Conservation (phyloP, 1,139 yeast genomes). For the Lipomyces yarrowii region DNA sequence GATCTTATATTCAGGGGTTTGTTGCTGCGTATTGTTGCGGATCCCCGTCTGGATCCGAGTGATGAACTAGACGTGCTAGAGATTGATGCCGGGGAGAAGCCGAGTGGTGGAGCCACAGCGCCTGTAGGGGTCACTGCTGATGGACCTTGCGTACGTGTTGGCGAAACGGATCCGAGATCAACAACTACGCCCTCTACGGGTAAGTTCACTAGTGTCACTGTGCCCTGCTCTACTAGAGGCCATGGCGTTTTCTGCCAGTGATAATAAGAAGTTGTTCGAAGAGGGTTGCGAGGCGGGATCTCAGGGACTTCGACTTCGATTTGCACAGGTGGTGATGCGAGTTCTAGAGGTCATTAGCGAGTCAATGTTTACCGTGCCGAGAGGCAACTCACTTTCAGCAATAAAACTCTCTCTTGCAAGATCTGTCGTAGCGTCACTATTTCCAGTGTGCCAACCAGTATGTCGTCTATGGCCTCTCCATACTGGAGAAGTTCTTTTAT, state of each 20-base stretch:
- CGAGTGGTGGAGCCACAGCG: neutral
- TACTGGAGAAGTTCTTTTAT: neutral
- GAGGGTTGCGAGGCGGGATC: neutral
- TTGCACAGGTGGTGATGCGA: neutral
- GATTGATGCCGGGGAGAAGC: neutral
- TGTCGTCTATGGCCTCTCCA: neutral
- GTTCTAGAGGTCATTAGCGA: neutral
- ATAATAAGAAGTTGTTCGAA: neutral
- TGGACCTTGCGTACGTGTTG: neutral
- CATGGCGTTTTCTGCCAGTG: neutral
- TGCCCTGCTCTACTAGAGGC: neutral
- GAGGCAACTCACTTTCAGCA: neutral
- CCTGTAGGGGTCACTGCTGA: neutral
- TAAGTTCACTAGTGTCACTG: neutral
- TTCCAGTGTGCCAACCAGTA: neutral
- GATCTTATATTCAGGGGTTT: neutral
- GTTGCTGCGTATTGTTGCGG: neutral
- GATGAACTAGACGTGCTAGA: neutral
- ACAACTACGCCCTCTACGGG: neutral
- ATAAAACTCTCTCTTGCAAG: neutral
- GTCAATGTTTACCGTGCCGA: neutral
- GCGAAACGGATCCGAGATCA: neutral
- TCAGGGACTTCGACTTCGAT: neutral
- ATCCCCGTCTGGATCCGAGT: neutral
- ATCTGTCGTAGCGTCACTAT: neutral